Base-by-base conservation (phyloP, 2,329 filamentous ascomycete genomes). In the Neofusicoccum sp. region DNA sequence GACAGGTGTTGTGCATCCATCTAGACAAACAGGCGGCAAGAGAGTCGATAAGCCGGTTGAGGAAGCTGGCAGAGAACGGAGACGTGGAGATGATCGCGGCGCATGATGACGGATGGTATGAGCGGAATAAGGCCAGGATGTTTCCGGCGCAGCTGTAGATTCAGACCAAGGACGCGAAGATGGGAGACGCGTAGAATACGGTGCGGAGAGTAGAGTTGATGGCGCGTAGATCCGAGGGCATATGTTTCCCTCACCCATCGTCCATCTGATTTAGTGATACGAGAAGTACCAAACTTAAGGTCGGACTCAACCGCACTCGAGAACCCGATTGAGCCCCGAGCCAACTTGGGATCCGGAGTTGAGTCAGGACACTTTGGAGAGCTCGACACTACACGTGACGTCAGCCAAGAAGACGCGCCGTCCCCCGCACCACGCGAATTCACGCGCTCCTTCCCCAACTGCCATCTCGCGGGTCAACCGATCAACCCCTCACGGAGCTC, bases 71-170 rank as follows among this genome's bases (percentile, higher is more conserved):
- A 64, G 69, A 71, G 56, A 33, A 36, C 28, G 71, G 73, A n/a
- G 74, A 78, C 1, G 79, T 84, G 5, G 82, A 85, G 71, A 71
- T 84, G 28, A 74, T 84, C 52, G 77, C 83, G 6, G 82, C 82
- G 62, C 82, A 84, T 76, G 82, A 84, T 70, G 75, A 72, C 56
- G 76, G 63, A 1, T 85, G 82, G 82, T 77, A 75, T 65, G 77
- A 79, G 66, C 56, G 45, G 61, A 80, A 81, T 66, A 49, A 52
- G 48, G 66, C 66, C 33, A 71, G 74, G 31, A 36, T 61, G 58
- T 43, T 76, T 76, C 73, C 73, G 16, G 71, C 70, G n/a, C 66
- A 41, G 6, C 58, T 74, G 37, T 74, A 61, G 56, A 37, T 3
- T 37, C 48, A 4, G 22, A 22, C 22, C 22, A 22, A 22, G 22